Conservation (phyloP, 1,284 basidiomycete genomes). For the Malassezia globosa region DNA sequence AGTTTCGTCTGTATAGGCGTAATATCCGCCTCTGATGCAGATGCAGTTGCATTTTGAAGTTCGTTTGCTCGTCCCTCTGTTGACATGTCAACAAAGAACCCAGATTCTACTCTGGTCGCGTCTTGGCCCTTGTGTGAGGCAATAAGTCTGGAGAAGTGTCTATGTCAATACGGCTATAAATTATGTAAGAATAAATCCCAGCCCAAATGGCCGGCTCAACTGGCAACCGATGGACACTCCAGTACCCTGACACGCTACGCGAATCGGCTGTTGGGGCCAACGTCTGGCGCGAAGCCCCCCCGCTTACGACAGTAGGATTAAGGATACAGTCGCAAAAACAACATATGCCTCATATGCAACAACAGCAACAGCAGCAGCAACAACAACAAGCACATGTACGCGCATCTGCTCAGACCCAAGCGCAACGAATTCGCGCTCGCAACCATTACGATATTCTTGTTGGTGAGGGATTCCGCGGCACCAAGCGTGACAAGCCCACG, state of each 20-base stretch:
- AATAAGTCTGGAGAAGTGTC: no score
- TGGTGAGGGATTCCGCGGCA: constrained; percentile 36
- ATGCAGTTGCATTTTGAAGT: neutral
- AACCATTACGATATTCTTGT: constrained; percentile 27
- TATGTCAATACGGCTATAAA: no score
- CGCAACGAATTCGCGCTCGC: constrained; percentile 27
- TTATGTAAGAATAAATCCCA: no score
- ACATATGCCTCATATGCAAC: no score
- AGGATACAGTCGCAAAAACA: no score
- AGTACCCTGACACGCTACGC: no score
- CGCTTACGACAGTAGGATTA: no score
- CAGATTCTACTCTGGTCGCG: no score
- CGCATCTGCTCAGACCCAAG: constrained; percentile 29
- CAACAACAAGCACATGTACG: constrained; percentile 23
- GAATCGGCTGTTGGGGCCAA: no score
- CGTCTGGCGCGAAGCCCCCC: no score
- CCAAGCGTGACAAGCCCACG: constrained; percentile 65
- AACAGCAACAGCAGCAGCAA: neutral
- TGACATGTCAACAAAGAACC: neutral
- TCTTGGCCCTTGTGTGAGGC: no score
- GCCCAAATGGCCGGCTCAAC: neutral
- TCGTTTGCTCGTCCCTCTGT: neutral
- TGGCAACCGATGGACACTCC: no score
- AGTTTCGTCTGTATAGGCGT: constrained; percentile 46
- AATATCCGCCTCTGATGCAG: neutral